Evolutionary conservation across 2,329 filamentous ascomycete genomes (phyloP).

Genomic region (Epichloe baconii): DNA sequence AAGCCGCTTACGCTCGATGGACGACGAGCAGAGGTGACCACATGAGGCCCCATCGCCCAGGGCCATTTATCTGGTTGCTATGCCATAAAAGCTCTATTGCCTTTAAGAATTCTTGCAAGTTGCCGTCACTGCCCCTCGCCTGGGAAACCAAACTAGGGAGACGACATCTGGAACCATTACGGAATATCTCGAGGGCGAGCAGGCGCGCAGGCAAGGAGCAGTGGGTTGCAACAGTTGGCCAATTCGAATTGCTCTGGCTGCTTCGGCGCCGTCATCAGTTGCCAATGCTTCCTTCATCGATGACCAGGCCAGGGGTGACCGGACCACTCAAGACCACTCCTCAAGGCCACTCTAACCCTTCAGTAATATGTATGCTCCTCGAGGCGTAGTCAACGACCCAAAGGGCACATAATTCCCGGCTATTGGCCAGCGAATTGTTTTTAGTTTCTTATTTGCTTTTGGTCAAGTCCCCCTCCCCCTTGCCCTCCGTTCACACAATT

Average conservation of each 20-base stretch:
- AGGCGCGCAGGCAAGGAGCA: not conserved
- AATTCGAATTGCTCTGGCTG: not conserved
- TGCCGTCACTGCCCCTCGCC: not conserved
- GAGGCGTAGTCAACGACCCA: not conserved
- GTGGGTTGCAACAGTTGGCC: not conserved
- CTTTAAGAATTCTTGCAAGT: not conserved
- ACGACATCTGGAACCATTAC: not conserved
- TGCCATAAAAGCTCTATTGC: conserved; percentile 3
- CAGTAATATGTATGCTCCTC: not conserved
- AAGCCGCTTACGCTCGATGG: not conserved
- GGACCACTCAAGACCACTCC: not conserved
- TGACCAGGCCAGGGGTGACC: not conserved
- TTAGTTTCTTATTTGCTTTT: not conserved
- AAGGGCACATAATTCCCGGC: not conserved
- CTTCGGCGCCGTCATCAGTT: not conserved
- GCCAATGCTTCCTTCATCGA: not conserved
- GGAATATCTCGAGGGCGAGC: conserved; percentile 1
- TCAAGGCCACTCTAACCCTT: not conserved
- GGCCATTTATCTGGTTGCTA: conserved; percentile 1
- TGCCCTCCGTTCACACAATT: no score
- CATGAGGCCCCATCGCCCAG: not conserved
- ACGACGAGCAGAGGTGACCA: not conserved
- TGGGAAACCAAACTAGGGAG: conserved; percentile 3
- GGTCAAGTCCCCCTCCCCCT: not conserved
- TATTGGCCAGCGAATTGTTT: not conserved